Evolutionary conservation across 2,329 filamentous ascomycete genomes (phyloP), one percentile per base, ranked within the genome.

Genomic region (Neofusicoccum umdonicola): DNA sequence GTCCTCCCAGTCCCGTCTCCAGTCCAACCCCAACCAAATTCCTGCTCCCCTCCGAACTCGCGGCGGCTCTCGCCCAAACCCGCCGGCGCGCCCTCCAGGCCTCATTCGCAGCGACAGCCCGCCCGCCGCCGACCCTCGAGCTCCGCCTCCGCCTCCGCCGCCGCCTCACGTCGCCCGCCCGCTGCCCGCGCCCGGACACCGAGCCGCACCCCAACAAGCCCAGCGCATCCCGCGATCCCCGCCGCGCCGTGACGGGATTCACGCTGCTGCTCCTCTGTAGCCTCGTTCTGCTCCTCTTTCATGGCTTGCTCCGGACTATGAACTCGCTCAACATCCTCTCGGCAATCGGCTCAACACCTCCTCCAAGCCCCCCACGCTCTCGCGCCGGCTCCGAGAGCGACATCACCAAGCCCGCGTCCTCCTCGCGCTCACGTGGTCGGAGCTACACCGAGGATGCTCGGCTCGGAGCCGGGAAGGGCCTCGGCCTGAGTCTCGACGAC

Each of bases 271-370:
- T 60, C 41, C 56, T 60, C 56, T 60, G 27, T 27, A 34, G 41
- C 31, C 56, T 60, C 56, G 27, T 60, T 37, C 41, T 60, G 56
- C 31, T 48, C n/a, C 74, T 66, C 57, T 61, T 78, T 76, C 75
- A 83, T 84, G 82, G 79, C 81, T 76, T 73, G 69, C 70, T 72
- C 75, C 78, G 79, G 83, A 91, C 85, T 65, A 97, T 97, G 94
- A 97, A 97, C 88, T 96, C 93, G 73, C 84, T 97, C 83, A 96
- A 95, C 82, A 92, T 97, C 78, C 87, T 97, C 78, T 95, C 92
- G 74, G 88, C 91, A 77, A 86, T 88, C 74, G 85, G 86, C 74
- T 83, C 82, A 74, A 83, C 84, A 68, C 81, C 84, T 69, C 79
- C 79, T 66, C 76, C 83, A 62, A 78, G 76, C 63, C 80, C 81